A percentile compares a stretch with the other conserved stretches of the same genome.
Evolutionary conservation across 129 eudicot genomes (phyloP).

Genomic region (Ambrosia trifida): DNA sequence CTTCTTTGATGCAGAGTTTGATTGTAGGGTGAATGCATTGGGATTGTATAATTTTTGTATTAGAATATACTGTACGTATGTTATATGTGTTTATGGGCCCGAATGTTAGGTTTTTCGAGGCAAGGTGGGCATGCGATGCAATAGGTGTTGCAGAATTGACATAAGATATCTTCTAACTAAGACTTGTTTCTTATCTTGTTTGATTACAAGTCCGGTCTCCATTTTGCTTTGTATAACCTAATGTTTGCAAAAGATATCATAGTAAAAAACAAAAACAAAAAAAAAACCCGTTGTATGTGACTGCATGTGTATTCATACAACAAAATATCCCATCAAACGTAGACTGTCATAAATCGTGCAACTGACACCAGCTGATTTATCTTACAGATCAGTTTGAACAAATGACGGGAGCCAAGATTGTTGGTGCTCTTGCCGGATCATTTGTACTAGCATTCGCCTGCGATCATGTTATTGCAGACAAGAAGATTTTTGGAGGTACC

Average conservation of each 20-base stretch:
- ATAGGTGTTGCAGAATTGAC: too few relatives aligned
- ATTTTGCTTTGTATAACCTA: too few relatives aligned
- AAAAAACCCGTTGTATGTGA: too few relatives aligned
- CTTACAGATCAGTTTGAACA: slow-evolving; percentile 26
- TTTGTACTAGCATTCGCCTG: slow-evolving; percentile 52
- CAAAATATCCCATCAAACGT: not conserved
- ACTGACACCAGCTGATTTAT: not conserved
- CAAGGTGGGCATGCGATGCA: too few relatives aligned
- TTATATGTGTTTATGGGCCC: too few relatives aligned
- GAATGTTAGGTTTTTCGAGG: too few relatives aligned
- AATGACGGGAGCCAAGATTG: slow-evolving; percentile 60
- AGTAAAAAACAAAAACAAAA: too few relatives aligned
- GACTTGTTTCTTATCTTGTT: not conserved
- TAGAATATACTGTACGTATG: too few relatives aligned
- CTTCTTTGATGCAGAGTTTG: not conserved
- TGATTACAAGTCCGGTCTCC: too few relatives aligned
- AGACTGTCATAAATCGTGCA: not conserved
- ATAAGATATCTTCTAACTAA: too few relatives aligned
- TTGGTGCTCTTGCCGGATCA: slow-evolving; percentile 48
- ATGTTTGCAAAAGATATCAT: too few relatives aligned
- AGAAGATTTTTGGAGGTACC: slow-evolving; percentile 87
- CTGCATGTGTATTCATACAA: too few relatives aligned
- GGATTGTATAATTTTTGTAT: not conserved
- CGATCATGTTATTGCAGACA: slow-evolving; percentile 59
- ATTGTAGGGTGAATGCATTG: not conserved